Evolutionary conservation across 768 basidiomycete species (phyloP).

Genomic region (Asterophora parasitica): DNA sequence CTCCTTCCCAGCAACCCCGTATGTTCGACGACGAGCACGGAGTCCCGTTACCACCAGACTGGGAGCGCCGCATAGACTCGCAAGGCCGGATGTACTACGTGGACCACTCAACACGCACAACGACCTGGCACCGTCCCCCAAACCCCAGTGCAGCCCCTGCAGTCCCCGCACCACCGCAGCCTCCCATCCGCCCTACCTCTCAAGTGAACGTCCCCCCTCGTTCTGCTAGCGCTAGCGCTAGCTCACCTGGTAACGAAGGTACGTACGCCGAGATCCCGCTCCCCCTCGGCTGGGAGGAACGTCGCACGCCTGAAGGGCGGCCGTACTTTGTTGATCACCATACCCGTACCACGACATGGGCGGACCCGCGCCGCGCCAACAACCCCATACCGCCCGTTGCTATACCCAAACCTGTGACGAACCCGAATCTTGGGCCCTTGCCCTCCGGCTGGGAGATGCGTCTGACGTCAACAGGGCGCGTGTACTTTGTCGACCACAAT

Average conservation of each 20-base stretch:
- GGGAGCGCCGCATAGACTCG: slow-evolving; percentile 77
- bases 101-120: slow-evolving; percentile 77
- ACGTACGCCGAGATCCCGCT: slow-evolving; percentile 63
- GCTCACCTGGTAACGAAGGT: slow-evolving; percentile 18
- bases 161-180: too few species aligned
- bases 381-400: slow-evolving; percentile 39
- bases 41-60: slow-evolving; percentile 66
- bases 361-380: slow-evolving; percentile 68
- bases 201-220: slow-evolving; percentile 22
- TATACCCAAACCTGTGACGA: slow-evolving; percentile 43
- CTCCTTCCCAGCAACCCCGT: slow-evolving; percentile 20
- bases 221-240: slow-evolving; percentile 21
- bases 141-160: slow-evolving; percentile 22
- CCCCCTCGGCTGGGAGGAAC: slow-evolving; percentile 90
- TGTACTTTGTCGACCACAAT: slow-evolving; percentile 94
- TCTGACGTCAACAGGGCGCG: slow-evolving; percentile 73
- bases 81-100: slow-evolving; percentile 79
- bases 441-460: slow-evolving; percentile 97
- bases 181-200: slow-evolving; percentile 23
- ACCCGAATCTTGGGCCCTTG: slow-evolving; percentile 68
- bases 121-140: slow-evolving; percentile 71
- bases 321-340: slow-evolving; percentile 67
- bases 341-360: slow-evolving; percentile 88
- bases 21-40: slow-evolving; percentile 53
- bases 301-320: slow-evolving; percentile 83